Conservation (phyloP, 2,329 filamentous ascomycete species). For the Paracorniculantispora psalliotae region DNA sequence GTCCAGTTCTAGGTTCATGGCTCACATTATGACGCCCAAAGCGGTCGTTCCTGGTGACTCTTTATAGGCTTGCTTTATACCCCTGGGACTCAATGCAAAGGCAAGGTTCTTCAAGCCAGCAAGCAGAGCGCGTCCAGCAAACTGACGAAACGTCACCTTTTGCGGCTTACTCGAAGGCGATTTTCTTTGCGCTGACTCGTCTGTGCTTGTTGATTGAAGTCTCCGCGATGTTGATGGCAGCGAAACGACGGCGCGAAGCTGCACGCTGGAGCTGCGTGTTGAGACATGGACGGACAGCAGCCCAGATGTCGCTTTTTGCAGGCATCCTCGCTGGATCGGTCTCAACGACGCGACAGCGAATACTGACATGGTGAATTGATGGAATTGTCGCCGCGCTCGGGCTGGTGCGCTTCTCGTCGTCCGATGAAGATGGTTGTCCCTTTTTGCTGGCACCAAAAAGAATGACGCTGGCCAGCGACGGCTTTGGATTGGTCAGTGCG, state of each 20-base stretch:
- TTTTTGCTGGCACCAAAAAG: neutral
- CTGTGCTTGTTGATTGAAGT: constrained; percentile 23
- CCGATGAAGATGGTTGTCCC: neutral
- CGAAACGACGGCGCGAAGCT: constrained; percentile 26
- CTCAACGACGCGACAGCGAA: constrained; percentile 30
- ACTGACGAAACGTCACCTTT: constrained; percentile 28
- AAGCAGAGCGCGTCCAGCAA: constrained; percentile 25
- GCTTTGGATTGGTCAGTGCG: constrained; percentile 7
- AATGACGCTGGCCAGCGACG: constrained; percentile 3
- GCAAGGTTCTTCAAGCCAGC: constrained; percentile 31
- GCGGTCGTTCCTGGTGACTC: constrained; percentile 28
- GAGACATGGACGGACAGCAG: constrained; percentile 29
- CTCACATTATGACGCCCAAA: constrained; percentile 29
- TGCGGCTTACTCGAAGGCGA: constrained; percentile 17
- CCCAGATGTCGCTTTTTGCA: constrained; percentile 24
- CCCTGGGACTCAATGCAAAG: constrained; percentile 30
- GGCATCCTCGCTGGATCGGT: constrained; percentile 27
- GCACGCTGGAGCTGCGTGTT: constrained; percentile 24
- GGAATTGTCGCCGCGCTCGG: neutral
- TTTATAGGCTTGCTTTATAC: constrained; percentile 30
- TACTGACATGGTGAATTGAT: constrained; percentile 26
- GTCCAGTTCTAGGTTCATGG: no score
- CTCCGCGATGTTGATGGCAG: constrained; percentile 25
- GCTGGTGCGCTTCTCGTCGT: neutral
- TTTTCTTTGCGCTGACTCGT: constrained; percentile 18